These are phyloP conservation scores for Halenospora varia DNA, from an alignment of 495 filamentous ascomycete species.

Conservation along the genomic window DNA sequence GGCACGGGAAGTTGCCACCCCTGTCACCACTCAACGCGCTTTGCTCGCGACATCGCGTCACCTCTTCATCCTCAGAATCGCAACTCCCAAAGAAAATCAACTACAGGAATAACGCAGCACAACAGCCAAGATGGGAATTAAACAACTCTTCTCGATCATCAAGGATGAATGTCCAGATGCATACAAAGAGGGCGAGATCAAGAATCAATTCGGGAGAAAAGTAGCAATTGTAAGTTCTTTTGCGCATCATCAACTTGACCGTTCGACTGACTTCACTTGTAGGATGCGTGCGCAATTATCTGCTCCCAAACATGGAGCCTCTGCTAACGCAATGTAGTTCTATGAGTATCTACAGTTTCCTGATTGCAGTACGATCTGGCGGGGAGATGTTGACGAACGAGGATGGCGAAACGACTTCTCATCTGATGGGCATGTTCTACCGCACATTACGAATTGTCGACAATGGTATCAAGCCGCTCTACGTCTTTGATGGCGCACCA, in stretches of 20 bases:
- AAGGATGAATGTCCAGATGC: constrained; percentile 88
- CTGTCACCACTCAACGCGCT: constrained; percentile 9
- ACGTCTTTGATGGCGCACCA: constrained; percentile 95
- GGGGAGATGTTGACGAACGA: constrained; percentile 95
- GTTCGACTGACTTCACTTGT: constrained; percentile 15
- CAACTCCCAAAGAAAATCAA: background rate
- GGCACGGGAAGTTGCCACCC: background rate
- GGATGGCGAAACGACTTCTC: constrained; percentile 90
- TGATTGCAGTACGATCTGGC: constrained; percentile 93
- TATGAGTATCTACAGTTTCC: constrained; percentile 98
- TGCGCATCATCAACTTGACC: background rate
- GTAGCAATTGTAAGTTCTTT: constrained; percentile 78
- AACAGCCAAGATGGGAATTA: constrained; percentile 76
- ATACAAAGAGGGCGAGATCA: constrained; percentile 95
- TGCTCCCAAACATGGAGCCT: background rate
- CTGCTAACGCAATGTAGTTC: constrained; percentile 54
- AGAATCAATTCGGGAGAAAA: constrained; percentile 96
- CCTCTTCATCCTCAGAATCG: background rate
- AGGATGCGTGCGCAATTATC: constrained; percentile 78
- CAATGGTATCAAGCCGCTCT: constrained; percentile 97
- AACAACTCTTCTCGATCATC: constrained; percentile 81
- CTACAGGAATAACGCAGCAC: background rate
- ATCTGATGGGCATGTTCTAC: constrained; percentile 99
- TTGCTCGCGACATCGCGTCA: constrained; percentile 19
- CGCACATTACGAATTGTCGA: constrained; percentile 96